These are phyloP conservation scores for Vitis hybrid DNA, from an alignment of 177 flowering plant genomes.

Conservation along the genomic window DNA sequence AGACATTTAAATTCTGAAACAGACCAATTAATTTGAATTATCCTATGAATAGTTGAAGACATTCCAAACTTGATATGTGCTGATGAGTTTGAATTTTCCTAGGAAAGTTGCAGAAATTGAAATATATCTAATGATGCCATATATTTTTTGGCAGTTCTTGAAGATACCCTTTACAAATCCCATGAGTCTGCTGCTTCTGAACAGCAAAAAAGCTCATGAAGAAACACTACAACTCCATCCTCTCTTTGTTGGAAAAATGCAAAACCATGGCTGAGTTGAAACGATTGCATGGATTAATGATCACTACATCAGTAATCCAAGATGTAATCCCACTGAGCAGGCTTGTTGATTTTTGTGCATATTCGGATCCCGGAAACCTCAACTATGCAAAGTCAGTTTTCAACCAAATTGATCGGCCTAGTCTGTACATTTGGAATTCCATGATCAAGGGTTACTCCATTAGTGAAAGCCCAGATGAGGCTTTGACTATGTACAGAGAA, in stretches of 20 bases:
- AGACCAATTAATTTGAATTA: no score
- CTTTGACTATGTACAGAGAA: constrained; percentile 19
- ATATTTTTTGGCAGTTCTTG: no score
- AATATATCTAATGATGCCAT: no score
- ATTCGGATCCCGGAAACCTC: constrained; percentile 14
- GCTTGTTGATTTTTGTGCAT: constrained; percentile 17
- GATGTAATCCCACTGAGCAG: constrained; percentile 17
- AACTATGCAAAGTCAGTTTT: constrained; percentile 21
- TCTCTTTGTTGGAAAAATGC: constrained; percentile 13
- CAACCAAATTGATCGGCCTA: constrained; percentile 23
- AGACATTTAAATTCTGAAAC: no score
- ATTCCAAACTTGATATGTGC: no score
- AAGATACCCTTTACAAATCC: neutral
- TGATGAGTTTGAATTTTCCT: no score
- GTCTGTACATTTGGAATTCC: constrained; percentile 34
- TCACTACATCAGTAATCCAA: constrained; percentile 12
- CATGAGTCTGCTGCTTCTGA: neutral
- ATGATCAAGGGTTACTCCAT: constrained; percentile 33
- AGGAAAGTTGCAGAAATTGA: no score
- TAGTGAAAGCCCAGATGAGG: constrained; percentile 16
- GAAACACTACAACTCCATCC: constrained; percentile 12
- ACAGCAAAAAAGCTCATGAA: constrained; percentile 9
- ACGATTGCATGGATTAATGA: constrained; percentile 17
- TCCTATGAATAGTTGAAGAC: no score
- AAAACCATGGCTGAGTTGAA: constrained; percentile 18